These are phyloP conservation scores for Pythium scleroteichum DNA, from an alignment of 352 stramenopile genomes.

Conservation along the genomic window DNA sequence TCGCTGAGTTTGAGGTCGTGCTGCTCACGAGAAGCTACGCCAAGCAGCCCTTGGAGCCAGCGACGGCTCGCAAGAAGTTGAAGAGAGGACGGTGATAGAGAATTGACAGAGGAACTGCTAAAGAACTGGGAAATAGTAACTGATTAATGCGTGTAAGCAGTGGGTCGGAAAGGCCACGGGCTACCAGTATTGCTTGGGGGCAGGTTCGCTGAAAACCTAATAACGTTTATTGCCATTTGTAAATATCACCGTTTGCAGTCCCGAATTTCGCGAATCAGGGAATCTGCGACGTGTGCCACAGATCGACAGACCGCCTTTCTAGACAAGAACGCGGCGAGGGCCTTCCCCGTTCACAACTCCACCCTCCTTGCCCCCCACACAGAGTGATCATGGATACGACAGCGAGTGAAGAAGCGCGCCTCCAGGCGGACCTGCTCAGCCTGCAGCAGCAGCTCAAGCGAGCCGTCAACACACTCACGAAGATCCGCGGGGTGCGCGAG, in stretches of 20 bases:
- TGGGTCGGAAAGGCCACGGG: no score
- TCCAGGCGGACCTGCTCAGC: background rate
- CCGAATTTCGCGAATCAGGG: no score
- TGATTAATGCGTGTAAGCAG: no score
- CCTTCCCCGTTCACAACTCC: no score
- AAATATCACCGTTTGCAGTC: no score
- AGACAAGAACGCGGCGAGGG: background rate
- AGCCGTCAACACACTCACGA: background rate
- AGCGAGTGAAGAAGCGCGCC: background rate
- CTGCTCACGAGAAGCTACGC: conserved; percentile 20
- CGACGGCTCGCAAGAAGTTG: conserved; percentile 10
- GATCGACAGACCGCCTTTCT: no score
- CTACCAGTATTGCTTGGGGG: no score
- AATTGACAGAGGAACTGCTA: no score
- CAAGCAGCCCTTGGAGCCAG: background rate
- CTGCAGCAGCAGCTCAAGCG: conserved; percentile 4
- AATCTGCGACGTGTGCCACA: background rate
- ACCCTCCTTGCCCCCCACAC: no score
- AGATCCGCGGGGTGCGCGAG: background rate
- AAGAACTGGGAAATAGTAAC: no score
- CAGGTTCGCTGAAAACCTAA: no score
- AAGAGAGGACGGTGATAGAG: background rate
- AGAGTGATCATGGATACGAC: background rate
- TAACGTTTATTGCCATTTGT: no score
- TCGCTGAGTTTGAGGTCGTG: conserved; percentile 23